Base-by-base conservation (phyloP, 257 asterid genomes). In the Nicotiana paniculata region DNA sequence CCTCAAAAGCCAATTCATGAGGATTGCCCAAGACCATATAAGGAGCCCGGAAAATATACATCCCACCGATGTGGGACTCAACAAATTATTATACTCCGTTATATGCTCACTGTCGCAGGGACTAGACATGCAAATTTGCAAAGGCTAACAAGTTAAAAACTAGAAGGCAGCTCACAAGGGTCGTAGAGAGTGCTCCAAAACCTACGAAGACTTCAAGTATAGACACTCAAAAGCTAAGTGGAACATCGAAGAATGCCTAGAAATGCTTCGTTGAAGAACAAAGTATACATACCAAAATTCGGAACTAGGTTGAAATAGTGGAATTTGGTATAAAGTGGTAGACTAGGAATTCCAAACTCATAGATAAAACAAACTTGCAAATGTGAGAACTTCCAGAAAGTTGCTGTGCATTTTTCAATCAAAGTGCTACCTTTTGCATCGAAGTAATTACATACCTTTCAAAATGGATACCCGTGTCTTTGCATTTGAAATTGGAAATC, bases 381-480 rank as follows among this genome's bases (percentile, higher is more conserved):
- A 48, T 13, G 26, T 13, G 26, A 48, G 9, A 46, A 74, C 16
- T 33, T 74, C 79, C 62, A 26, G 43, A 6, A 26, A 74, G 79
- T 74, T 74, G 62, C 43, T 62, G 3, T 48, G 15, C 37, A 26
- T 48, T 48, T 46, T 48, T 48, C 12, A 53, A 53, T 15, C 58
- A 15, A 26, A 72, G 79, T 24, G 43, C 62, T 48, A 48, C 43
- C 21, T 48, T 72, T 48, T 24, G 13, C 8, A 13, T 72, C 15
- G 1, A 48, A 74, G 62, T 69, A 33, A 32, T 53, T 28, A 58
- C 90, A 86, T 37, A 96, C 99, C 98, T 92, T 96, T 96, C 80
- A 96, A 91, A 83, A 96, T 93, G 90, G 95, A 87, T 33, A 93
- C 96, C 46, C 98, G 91, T 77, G 98, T 95, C 91, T 94, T 96